Evolutionary conservation across 139 green algal genomes (phyloP).

Genomic region (Coccomyxa sp.): DNA sequence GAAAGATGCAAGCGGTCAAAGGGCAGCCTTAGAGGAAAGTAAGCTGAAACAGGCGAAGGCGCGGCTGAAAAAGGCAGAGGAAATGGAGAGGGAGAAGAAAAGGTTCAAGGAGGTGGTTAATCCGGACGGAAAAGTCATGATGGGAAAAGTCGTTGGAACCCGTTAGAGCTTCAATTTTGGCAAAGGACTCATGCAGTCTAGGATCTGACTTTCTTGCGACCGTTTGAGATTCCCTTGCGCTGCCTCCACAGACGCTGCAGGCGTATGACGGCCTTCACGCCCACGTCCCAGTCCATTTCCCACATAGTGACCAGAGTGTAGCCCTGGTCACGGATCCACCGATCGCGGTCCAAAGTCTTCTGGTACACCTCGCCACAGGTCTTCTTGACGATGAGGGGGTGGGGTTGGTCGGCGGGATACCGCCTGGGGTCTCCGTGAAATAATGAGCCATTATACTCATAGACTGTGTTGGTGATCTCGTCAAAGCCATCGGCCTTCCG

Average conservation of each 20-base stretch:
- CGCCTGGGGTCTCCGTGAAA: background rate
- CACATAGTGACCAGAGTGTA: background rate
- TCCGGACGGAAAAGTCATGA: background rate
- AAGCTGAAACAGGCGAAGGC: background rate
- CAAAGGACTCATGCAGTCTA: background rate
- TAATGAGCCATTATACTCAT: background rate
- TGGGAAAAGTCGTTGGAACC: background rate
- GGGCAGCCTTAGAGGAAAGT: background rate
- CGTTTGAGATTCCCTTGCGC: background rate
- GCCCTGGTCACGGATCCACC: background rate
- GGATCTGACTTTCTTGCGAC: no score
- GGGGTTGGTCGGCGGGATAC: background rate
- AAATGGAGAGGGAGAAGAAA: conserved; percentile 1
- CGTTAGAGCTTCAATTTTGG: background rate
- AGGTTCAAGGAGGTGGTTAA: background rate
- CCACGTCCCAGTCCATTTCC: background rate
- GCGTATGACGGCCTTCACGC: background rate
- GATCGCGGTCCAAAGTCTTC: background rate
- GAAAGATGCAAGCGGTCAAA: background rate
- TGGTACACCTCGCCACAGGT: background rate
- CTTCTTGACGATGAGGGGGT: background rate
- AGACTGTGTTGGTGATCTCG: background rate
- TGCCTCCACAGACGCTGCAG: background rate
- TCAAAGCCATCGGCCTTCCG: background rate
- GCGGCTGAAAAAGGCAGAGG: background rate